These are phyloP conservation scores for Corymbia maculata DNA, from an alignment of 345 rosid species.

Conservation along the genomic window DNA sequence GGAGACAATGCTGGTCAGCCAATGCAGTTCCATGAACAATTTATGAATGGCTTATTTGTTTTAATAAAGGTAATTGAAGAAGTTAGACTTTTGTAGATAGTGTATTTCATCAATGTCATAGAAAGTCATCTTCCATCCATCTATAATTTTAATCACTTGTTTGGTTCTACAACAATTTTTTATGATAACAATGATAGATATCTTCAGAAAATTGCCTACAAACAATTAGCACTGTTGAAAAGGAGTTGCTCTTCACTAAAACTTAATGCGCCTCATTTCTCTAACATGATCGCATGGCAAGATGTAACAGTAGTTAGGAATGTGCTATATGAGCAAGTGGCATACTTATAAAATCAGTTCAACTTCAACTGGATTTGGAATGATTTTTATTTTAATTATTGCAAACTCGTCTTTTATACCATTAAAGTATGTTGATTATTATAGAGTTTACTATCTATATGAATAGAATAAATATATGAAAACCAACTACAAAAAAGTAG, in stretches of 20 bases:
- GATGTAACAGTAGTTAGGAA: background rate
- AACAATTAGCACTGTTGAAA: background rate
- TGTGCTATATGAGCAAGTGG: background rate
- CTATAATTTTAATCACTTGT: background rate
- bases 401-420: background rate
- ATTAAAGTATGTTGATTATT: background rate
- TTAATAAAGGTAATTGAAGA: background rate
- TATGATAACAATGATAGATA: background rate
- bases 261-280: background rate
- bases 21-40: background rate
- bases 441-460: background rate
- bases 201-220: background rate
- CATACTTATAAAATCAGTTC: background rate
- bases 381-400: background rate
- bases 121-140: background rate
- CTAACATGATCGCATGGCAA: background rate
- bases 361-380: background rate
- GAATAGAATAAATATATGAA: background rate
- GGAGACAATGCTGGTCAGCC: background rate
- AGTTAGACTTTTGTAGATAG: background rate
- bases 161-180: background rate
- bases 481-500: background rate
- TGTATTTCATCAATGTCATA: background rate
- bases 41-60: background rate
- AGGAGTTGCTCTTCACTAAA: background rate